Evolutionary conservation across 2,329 filamentous ascomycete genomes (phyloP), one percentile per base, ranked within the genome.

Genomic region (Cyphellophora attinorum): DNA sequence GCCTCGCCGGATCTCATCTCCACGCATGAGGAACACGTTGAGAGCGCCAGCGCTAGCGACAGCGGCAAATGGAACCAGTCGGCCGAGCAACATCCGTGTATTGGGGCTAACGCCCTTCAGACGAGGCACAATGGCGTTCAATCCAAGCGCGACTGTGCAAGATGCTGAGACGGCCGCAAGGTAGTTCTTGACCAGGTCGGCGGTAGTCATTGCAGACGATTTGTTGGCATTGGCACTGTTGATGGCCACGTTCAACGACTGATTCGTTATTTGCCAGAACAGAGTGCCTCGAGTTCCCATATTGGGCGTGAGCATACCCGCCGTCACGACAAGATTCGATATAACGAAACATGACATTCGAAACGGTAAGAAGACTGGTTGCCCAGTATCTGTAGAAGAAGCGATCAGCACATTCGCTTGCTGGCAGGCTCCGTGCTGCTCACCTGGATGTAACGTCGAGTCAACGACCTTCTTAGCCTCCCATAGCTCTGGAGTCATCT

Each of bases 201-300:
- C 74, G 39, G 76, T 81, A 13, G 83, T 82, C 44, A 96, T 73
- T 1, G 89, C 85, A 3, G 85, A 88, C 25, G 86, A 94, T 61
- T 98, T 98, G 73, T 98, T 98, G 44, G 48, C 85, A 59, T 98
- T 98, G 55, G 89, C 84, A 57, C 78, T 86, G 72, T 98, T 98
- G 70, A 98, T 89, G 48, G 85, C 89, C 17, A 98, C 91, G 58
- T 98, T 98, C 51, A 98, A 79, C 10, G 88, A 95, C 66, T 98
- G 91, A 63, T 98, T 98, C 48, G 83, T 76, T 39, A 95, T 76
- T 64, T 98, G 91, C 91, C 91, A 98, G 47, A 81, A 79, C 23
- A 96, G 70, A 4, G 85, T 95, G 34, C 89, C 91, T 27, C 74
- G 72, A 29, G 81, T 94, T 71, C 33, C 33, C 37, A 47, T 36